phyloP scores from a whole-genome alignment of 2,329 filamentous ascomycete genomes.

The Aspergillus pseudoterreus region DNA sequence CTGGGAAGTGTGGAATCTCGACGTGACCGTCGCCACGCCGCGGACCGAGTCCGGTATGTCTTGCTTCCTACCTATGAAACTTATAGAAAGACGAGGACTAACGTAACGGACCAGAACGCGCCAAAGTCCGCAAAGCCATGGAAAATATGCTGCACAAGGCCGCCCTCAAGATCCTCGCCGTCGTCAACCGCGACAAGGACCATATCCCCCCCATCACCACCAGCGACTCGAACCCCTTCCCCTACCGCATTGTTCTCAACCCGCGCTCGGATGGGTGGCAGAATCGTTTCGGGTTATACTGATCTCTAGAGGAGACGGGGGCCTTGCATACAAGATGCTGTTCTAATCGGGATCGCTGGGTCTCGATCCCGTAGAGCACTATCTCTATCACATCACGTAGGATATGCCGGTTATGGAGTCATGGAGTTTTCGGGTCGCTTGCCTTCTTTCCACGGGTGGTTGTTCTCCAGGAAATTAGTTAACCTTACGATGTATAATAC shows the following conservation, averaged over 20 bases:
- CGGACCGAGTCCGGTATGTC: conserved; percentile 77
- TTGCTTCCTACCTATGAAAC: no score
- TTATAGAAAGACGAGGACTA: no score
- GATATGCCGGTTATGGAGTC: background rate
- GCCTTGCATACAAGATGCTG: background rate
- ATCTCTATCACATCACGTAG: background rate
- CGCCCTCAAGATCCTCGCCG: conserved; percentile 82
- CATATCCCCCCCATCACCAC: conserved; percentile 97
- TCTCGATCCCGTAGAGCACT: background rate
- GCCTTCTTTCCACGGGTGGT: no score
- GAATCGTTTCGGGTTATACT: conserved; percentile 73
- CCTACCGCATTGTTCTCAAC: conserved; percentile 87
- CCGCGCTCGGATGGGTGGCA: conserved; percentile 78
- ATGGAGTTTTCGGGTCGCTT: background rate
- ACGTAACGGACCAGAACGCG: conserved; percentile 58
- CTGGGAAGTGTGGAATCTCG: conserved; percentile 94
- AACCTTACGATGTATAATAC: background rate
- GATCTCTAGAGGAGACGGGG: conserved; percentile 11
- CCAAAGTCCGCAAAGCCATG: conserved; percentile 86
- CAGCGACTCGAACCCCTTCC: conserved; percentile 87
- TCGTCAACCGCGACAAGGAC: conserved; percentile 84
- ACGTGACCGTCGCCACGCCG: conserved; percentile 88
- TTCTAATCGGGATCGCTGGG: background rate
- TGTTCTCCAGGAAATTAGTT: background rate
- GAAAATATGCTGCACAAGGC: conserved; percentile 83